Evolutionary conservation across 345 rosid genomes (phyloP).

Genomic region (Carallia brachiata): DNA sequence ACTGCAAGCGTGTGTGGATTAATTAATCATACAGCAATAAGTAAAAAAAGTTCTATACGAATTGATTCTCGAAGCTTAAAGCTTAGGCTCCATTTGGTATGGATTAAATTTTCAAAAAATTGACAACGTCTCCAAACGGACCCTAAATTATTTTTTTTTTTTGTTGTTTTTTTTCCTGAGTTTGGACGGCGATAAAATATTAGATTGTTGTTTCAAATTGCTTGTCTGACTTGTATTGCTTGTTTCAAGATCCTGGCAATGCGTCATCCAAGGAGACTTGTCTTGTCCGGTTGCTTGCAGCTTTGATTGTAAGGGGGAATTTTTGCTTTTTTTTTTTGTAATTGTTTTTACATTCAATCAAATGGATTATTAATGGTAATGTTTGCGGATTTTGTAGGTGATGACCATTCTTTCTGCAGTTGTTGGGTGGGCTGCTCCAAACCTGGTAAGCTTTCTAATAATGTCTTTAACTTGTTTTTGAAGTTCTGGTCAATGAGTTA

Average conservation of each 20-base stretch:
- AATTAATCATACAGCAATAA: not conserved
- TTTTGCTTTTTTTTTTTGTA: not conserved
- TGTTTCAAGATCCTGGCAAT: conserved; percentile 84
- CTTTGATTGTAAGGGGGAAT: conserved; percentile 58
- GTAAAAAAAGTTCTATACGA: not conserved
- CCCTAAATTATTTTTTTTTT: no score
- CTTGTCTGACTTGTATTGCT: conserved; percentile 16
- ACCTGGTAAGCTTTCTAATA: conserved; percentile 59
- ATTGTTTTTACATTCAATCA: conserved; percentile 10
- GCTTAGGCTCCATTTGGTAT: no score
- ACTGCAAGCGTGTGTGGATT: not conserved
- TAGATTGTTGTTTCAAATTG: not conserved
- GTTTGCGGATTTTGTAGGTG: conserved; percentile 43
- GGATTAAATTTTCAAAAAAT: no score
- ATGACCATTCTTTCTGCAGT: conserved; percentile 86
- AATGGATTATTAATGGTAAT: conserved; percentile 3
- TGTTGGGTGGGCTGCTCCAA: conserved; percentile 95
- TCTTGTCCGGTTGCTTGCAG: conserved; percentile 81
- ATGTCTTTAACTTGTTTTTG: conserved; percentile 13
- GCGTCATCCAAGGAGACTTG: conserved; percentile 96
- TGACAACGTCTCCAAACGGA: no score
- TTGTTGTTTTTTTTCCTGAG: no score
- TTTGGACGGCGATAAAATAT: not conserved
- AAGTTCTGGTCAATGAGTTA: no score
- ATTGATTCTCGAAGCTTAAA: not conserved